Percentiles rank a stretch among this genome's conserved stretches.
Evolutionary conservation across 169 alveolate genomes (phyloP).

Genomic region (Theileria annulata): DNA sequence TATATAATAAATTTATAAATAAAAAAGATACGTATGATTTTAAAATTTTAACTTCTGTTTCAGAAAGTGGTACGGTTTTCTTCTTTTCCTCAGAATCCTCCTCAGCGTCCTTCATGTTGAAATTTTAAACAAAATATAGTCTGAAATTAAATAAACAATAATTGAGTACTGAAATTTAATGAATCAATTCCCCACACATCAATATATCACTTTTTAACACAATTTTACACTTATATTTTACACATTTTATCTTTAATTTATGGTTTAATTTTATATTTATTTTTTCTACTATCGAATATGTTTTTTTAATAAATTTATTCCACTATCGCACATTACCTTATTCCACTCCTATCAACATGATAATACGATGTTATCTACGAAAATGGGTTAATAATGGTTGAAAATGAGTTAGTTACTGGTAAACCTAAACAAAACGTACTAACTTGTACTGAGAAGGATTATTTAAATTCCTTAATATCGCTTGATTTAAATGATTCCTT

Average conservation of each 20-base stretch:
- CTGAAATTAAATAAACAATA: neutral
- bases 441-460: constrained; percentile 15
- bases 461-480: constrained; percentile 22
- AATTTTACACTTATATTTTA: neutral
- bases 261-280: neutral
- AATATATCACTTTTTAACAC: neutral
- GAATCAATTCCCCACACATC: constrained; percentile 23
- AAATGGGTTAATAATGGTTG: neutral
- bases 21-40: constrained; percentile 61
- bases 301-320: neutral
- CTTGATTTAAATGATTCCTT: neutral
- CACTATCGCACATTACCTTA: neutral
- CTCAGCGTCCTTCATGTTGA: constrained; percentile 30
- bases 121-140: constrained; percentile 8
- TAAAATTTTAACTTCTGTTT: constrained; percentile 58
- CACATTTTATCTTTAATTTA: constrained; percentile 3
- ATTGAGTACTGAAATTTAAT: neutral
- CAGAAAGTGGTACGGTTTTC: constrained; percentile 54
- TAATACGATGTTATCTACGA: neutral
- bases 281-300: neutral
- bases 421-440: neutral
- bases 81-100: constrained; percentile 54
- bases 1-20: too few relatives aligned
- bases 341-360: neutral
- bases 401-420: neutral